phyloP scores from a whole-genome alignment of 225 moss, liverwort and hornwort genomes.

The Sphagnum contortum region DNA sequence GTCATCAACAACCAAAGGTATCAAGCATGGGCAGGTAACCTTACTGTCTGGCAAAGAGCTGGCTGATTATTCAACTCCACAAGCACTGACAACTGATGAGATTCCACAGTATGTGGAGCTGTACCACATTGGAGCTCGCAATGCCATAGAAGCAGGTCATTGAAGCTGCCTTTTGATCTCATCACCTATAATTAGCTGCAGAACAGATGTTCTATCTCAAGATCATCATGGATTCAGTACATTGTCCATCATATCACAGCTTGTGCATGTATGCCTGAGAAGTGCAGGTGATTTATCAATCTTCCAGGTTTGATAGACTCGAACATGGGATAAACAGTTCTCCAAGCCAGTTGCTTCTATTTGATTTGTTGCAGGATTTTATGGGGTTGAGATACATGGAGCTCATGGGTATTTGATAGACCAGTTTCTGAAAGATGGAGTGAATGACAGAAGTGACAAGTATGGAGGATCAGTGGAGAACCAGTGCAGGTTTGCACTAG shows the following conservation, averaged over 20 bases:
- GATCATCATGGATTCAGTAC: no score
- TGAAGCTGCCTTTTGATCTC: not conserved
- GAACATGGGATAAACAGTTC: not conserved
- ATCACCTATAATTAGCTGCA: not conserved
- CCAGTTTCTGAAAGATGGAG: conserved; percentile 19
- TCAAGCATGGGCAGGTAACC: conserved; percentile 2
- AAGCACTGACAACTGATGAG: conserved; percentile 29
- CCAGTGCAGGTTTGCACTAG: conserved; percentile 15
- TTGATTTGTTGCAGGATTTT: conserved; percentile 12
- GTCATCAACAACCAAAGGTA: conserved; percentile 20
- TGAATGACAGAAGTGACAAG: conserved; percentile 23
- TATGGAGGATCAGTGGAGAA: conserved; percentile 20
- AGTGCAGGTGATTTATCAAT: no score
- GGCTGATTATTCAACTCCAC: conserved; percentile 18
- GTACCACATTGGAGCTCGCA: conserved; percentile 23
- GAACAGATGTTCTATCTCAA: not conserved
- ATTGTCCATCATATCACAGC: no score
- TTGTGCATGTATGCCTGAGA: no score
- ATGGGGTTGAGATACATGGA: conserved; percentile 25
- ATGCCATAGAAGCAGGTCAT: conserved; percentile 17
- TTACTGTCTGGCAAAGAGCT: conserved; percentile 8
- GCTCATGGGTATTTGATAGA: conserved; percentile 20
- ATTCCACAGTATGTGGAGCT: conserved; percentile 18
- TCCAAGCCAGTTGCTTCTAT: not conserved
- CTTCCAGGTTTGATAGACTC: no score